Evolutionary conservation across 208 protist genomes (phyloP), one percentile per base, ranked within the genome.

Genomic region (Leishmania major): DNA sequence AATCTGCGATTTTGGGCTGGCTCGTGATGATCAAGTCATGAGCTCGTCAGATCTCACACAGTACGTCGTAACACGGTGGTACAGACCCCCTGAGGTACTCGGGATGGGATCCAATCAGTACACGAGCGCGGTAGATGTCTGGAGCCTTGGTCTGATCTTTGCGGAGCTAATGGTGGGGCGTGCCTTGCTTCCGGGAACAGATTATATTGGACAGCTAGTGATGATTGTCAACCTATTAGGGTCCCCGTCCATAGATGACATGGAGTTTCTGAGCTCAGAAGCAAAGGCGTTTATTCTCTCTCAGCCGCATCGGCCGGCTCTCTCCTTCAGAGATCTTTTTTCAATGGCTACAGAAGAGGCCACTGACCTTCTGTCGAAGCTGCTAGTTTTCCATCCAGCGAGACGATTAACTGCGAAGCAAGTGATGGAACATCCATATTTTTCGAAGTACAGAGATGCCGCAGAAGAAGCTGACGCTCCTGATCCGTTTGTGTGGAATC

Each of bases 51-150:
- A 97, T 74, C 94, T 99, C 76, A 99, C 98, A 22, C 97, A 99
- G 79, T 99, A 99, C 84, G 98, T 99, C 13, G 98, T 99, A 40
- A 99, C 99, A 11, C 89, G 99, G 5, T 99, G 99, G 99, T 99
- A 99, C 85, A 91, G 99, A 49, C 98, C 99, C n/a, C 99, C 99
- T 28, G 99, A 99, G 86, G 92, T 99, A 35, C 95, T 99, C 62
- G 93, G 91, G 11, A 95, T 96, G 90, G 91, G 90, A 55, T 89
- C 90, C 25, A 88, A 88, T 71, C 90, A 92, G 75, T 99, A 99
- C 88, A 99, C 97, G 1, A 98, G 94, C 49, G 91, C 98, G 11
- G 99, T 99, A 31, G 98, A 99, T 90, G 91, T 99, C 64, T 99
- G 98, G 98, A 99, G 97, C 53, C 80, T 97, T 37, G 99, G 99